Base-by-base conservation (phyloP, 2,329 filamentous ascomycete species). In the Verticillium longisporum region DNA sequence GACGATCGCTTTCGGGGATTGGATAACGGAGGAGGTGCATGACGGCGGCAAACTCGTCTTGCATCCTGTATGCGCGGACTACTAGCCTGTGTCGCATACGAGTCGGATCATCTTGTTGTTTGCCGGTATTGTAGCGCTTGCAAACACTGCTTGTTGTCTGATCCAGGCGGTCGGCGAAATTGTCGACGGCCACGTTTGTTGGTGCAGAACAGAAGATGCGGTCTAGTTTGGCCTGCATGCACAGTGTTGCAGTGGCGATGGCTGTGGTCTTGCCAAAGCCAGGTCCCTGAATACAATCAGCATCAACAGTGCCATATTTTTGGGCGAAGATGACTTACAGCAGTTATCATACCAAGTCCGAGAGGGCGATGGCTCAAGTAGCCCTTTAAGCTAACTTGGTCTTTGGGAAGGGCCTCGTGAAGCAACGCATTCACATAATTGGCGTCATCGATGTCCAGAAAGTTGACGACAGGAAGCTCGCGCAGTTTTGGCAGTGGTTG, bases 191-290 rank as follows among this genome's bases (percentile, higher is more conserved):
- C 5, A 61, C 60, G 41, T 65, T 55, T 1, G 61, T 66, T 2
- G 66, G 65, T 1, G 58, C 67, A 14, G 60, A 62, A 21, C 55
- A 61, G 15, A 61, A 61, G 6, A 68, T 37, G 1, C 32, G 15
- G 1, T 62, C 63, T 1, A 68, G 14, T 1, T 18, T 63, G 14
- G 36, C 56, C 0, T 60, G 11, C 55, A 69, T 65, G 0, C 61
- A 61, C 0, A 69, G 41, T 0, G 64, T 14, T 0, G 38, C 58
- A 0, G 57, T 60, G n/a, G 65, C 61, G 0, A 62, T 18, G 18
- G 50, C 10, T 0, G 62, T 54, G 0, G 67, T 68, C 15, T 68
- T 69, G 0, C 66, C 67, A 6, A 63, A 65, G 0, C 66, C 66
- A 15, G 66, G 57, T 0, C 57, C 58, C 66, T 67, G 56, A 31